Base-by-base conservation (phyloP, 805 yeast genomes). In the Clavispora santaluciae region DNA sequence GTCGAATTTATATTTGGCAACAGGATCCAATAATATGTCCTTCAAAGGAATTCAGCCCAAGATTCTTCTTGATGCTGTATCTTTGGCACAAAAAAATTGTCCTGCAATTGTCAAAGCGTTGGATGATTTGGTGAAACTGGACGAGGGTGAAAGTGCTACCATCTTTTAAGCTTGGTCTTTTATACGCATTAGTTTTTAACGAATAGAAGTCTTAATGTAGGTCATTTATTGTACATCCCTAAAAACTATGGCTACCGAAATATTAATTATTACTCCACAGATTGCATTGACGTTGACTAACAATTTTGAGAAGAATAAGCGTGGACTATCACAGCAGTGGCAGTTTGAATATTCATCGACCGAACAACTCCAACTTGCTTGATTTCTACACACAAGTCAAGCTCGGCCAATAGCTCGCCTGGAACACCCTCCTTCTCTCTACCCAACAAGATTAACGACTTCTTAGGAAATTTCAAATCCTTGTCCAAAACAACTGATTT, bases 261-360 rank as follows among this genome's bases (percentile, higher is more conserved):
- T n/a, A n/a, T n/a, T n/a, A n/a, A n/a, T n/a, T n/a, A n/a, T n/a
- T n/a, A n/a, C n/a, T n/a, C n/a, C n/a, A n/a, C n/a, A n/a, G n/a
- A n/a, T 23, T 23, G 8, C 25, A 6, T 23, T 10, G 12, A 13
- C 3, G 10, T 38, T 9, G 11, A 21, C 45, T 46, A 75, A 56
- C 83, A 79, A 52, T 81, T 83, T 54, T 81, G 86, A 15, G 73
- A 59, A 1, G 95, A 80, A 54, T 91, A 90, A 0, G 96, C 93
- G 61, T 90, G 95, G 6, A 89, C 96, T 38, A 90, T 78, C 16
- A 90, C 89, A 0, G 97, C 98, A 0, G 97, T 82, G 1, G 97
- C 98, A 0, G 97, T 90, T 64, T 90, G 98, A 46, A 90, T 90
- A 56, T 90, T 90, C 98, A 90, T 90, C 1, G 96, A 89, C 50